phyloP scores from a whole-genome alignment of 345 rosid genomes.

The Eucalyptus pauciflora region DNA sequence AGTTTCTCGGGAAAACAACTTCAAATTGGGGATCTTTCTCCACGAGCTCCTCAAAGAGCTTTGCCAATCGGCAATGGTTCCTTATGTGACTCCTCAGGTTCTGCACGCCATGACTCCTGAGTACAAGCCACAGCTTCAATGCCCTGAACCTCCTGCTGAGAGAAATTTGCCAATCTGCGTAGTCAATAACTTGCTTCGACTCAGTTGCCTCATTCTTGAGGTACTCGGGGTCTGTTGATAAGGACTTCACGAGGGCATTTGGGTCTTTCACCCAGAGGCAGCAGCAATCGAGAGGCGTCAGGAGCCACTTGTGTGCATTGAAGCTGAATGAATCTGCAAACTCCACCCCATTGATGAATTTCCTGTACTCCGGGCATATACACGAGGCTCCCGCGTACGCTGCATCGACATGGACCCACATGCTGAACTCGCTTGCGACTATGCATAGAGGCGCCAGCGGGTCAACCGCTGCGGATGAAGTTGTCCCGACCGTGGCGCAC shows the following conservation, averaged over 20 bases:
- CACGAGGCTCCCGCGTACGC: conserved; percentile 45
- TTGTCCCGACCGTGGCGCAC: conserved; percentile 29
- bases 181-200: conserved; percentile 23
- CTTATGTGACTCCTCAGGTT: conserved; percentile 22
- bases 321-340: conserved; percentile 34
- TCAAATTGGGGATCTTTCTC: conserved; percentile 16
- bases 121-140: conserved; percentile 39
- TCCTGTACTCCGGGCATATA: conserved; percentile 42
- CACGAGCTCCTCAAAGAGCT: conserved; percentile 21
- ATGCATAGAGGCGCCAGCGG: conserved; percentile 5
- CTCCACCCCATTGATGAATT: conserved; percentile 33
- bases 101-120: conserved; percentile 31
- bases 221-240: conserved; percentile 29
- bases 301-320: conserved; percentile 56
- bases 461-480: conserved; percentile 12
- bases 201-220: conserved; percentile 21
- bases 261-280: conserved; percentile 51
- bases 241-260: conserved; percentile 19
- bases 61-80: conserved; percentile 29
- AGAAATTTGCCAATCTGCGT: conserved; percentile 52
- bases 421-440: conserved; percentile 1
- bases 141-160: conserved; percentile 40
- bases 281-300: conserved; percentile 37
- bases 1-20: conserved; percentile 16
- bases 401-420: conserved; percentile 50